Evolutionary conservation across 192 early-diverging fungal species (phyloP), one percentile per base, ranked within the genome.

Genomic region (Podila clonocystis): DNA sequence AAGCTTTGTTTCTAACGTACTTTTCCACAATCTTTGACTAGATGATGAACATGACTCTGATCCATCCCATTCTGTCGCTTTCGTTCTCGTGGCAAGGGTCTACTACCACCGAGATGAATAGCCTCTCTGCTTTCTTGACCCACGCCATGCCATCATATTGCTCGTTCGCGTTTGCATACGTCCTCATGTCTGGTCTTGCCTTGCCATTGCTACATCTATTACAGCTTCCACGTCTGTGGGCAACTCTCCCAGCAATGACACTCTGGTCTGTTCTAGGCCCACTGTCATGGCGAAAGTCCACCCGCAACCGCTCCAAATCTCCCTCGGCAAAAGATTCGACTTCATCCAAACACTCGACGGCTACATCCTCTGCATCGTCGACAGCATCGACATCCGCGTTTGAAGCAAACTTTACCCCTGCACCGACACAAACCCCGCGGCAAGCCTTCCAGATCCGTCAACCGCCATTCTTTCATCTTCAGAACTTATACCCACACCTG

Each of bases 111-210:
- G 60, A 45, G 20, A 8, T 36, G 13, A 58, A 52, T 33, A 75
- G 50, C 24, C 5, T 58, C 9, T 24, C 33, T 48, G 31, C 4
- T 1, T 75, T 75, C 48, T 58, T 75, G 3, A n/a, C 34, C 61
- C 73, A 75, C n/a, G 66, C 73, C 20, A 68, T 75, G 0, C 73
- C 73, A 5, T 75, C 73, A 17, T 75, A 75, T 50, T 68, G 73
- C 73, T 75, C 73, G 4, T 68, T 74, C 52, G 72, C 59, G 19
- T 66, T 62, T 36, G 26, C 72, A 0, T 74, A 74, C 31, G 49
- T 67, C 22, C 64, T 74, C n/a, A 29, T 50, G 2, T 38, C 65
- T n/a, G 72, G 72, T 34, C 28, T 74, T 17, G 49, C 38, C 26
- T 13, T 74, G 22, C 58, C 72, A 3, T 26, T 67, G 1, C 48